Evolutionary conservation across 352 stramenopile genomes (phyloP), one percentile per base, ranked within the genome.

Genomic region (Globisporangium mamillatum): DNA sequence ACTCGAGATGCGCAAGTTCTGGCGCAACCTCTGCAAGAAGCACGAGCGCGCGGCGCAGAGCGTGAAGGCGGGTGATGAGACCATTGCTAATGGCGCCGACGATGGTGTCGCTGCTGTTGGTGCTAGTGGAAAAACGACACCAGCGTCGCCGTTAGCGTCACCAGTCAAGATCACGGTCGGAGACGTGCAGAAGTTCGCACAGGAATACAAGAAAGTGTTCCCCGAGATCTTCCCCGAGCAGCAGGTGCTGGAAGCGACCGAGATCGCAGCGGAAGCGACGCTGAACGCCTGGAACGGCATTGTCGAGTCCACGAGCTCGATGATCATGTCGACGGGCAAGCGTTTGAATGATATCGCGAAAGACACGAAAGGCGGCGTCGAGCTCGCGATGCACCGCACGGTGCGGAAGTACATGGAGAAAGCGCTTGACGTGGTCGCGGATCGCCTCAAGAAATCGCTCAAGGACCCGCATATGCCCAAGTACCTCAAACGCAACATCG

Each of bases 401-500:
- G 75, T 93, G 65, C 72, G 84, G 41, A 87, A 87, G 58, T 92
- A 91, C 50, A 57, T 96, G 50, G 88, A 94, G 68, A 78, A 85
- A 34, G 88, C 86, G 24, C 67, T 96, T 22, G 81, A 96, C 61
- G 79, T 94, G 46, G 88, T 95, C 5, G 89, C 81, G 0, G 74
- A 91, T 2, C 82, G 81, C 9, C 68, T 96, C 27, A 94, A 92
- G 60, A 70, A 90, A 18, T 69, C 79, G n/a, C 63, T 95, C 4
- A 95, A 95, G 55, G 89, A 95, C 60, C 86, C 80, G 38, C 74
- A 96, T 67, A 96, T 96, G 89, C 89, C 89, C 0, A 72, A 66
- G 34, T 94, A 94, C 69, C 70, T 96, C 32, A 88, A 93, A 79
- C 80, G 69, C 50, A 93, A 94, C 65, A 94, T 96, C 66, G 89